Conservation (phyloP, 2,329 filamentous ascomycete genomes). For the Balansia obtecta region DNA sequence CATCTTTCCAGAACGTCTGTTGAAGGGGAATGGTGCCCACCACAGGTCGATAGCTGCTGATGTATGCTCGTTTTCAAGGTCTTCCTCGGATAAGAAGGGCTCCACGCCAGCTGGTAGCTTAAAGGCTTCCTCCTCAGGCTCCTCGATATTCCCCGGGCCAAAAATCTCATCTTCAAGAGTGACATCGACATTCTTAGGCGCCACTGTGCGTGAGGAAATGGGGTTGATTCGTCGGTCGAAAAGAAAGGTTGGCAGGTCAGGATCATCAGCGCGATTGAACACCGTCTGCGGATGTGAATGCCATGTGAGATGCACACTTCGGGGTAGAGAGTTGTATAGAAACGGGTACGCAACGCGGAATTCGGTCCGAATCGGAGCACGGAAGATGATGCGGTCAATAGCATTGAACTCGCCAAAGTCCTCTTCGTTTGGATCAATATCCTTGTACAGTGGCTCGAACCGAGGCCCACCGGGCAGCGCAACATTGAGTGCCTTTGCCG, state of each 20-base stretch:
- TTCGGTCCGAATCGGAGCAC: constrained; percentile 86
- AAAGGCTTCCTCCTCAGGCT: constrained; percentile 70
- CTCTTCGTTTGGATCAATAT: constrained; percentile 96
- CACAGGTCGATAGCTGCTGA: constrained; percentile 84
- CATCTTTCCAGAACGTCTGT: constrained; percentile 88
- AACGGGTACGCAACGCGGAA: constrained; percentile 91
- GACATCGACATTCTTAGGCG: constrained; percentile 83
- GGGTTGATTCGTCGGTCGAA: constrained; percentile 98
- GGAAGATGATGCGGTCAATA: constrained; percentile 98
- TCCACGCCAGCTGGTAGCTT: constrained; percentile 67
- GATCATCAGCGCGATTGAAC: constrained; percentile 78
- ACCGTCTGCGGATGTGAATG: constrained; percentile 90
- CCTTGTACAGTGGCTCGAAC: constrained; percentile 96
- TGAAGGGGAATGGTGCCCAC: constrained; percentile 97
- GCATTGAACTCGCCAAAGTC: constrained; percentile 99
- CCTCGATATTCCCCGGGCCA: constrained; percentile 61
- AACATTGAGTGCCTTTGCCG: constrained; percentile 92
- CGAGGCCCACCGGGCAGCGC: constrained; percentile 94
- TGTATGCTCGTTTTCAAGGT: constrained; percentile 80
- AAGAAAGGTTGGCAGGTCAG: constrained; percentile 86
- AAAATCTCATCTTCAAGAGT: constrained; percentile 94
- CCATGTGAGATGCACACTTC: constrained; percentile 88
- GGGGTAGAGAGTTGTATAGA: constrained; percentile 89
- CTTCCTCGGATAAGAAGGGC: constrained; percentile 82
- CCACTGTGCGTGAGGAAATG: constrained; percentile 87